These are phyloP conservation scores for Crotalaria pallida DNA, from an alignment of 306 rosid species.

Conservation along the genomic window DNA sequence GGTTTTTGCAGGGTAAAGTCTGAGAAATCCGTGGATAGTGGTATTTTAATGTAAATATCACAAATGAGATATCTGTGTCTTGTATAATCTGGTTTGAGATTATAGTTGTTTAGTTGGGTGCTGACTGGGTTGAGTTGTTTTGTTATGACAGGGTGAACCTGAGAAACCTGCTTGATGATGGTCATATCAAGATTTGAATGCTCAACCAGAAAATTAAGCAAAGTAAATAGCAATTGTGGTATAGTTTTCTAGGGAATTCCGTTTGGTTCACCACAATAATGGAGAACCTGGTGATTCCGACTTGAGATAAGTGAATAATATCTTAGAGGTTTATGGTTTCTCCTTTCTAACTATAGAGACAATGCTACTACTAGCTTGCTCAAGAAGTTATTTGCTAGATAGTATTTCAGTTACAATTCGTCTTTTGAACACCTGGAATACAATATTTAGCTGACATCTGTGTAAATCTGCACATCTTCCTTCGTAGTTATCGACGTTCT, in stretches of 20 bases:
- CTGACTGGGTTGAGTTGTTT: neutral
- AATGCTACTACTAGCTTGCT: neutral
- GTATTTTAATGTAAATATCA: neutral
- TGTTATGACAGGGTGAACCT: constrained; percentile 3
- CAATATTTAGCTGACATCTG: no score
- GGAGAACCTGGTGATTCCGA: neutral
- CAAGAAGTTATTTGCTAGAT: neutral
- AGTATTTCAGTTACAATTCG: neutral
- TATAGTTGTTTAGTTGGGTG: neutral
- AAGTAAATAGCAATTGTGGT: neutral
- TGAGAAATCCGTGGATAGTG: neutral
- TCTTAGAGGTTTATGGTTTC: neutral
- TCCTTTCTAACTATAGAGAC: neutral
- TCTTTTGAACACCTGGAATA: neutral
- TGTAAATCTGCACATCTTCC: no score
- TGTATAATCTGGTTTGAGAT: neutral
- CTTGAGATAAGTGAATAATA: neutral
- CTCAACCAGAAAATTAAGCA: neutral
- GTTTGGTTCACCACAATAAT: neutral
- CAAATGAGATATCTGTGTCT: neutral
- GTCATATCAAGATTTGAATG: neutral
- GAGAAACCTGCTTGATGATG: neutral
- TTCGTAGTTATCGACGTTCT: no score
- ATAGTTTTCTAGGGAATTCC: constrained; percentile 2
- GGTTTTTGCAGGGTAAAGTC: constrained; percentile 2